Evolutionary conservation across 2,329 filamentous ascomycete species (phyloP).

Genomic region (Colletotrichum eleusines): DNA sequence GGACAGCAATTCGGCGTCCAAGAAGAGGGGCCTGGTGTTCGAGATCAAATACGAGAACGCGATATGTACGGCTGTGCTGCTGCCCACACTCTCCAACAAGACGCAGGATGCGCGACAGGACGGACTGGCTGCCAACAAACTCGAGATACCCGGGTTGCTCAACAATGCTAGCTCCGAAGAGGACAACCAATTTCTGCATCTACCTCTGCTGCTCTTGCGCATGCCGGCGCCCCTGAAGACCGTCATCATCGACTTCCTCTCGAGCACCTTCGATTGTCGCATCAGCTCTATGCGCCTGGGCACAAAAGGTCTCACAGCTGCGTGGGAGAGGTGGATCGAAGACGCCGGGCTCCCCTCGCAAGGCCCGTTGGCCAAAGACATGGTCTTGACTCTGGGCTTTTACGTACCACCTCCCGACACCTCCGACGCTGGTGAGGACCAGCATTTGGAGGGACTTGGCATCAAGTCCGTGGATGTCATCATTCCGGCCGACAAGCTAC

Average conservation of each 20-base stretch:
- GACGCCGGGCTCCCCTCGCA: conserved; percentile 52
- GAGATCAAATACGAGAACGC: conserved; percentile 66
- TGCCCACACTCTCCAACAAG: conserved; percentile 52
- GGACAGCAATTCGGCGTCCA: conserved; percentile 33
- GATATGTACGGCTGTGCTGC: conserved; percentile 62
- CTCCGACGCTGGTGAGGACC: conserved; percentile 30
- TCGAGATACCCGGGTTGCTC: conserved; percentile 23
- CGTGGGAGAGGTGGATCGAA: conserved; percentile 65
- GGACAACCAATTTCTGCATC: conserved; percentile 55
- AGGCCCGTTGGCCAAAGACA: conserved; percentile 57
- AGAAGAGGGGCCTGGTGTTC: conserved; percentile 55
- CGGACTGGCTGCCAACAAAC: not conserved
- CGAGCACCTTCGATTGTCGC: conserved; percentile 67
- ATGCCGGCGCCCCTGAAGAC: conserved; percentile 67
- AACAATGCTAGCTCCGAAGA: conserved; percentile 32
- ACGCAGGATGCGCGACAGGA: not conserved
- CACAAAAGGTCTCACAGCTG: conserved; percentile 61
- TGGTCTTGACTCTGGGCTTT: conserved; percentile 65
- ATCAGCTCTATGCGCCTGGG: conserved; percentile 63
- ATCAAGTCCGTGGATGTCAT: conserved; percentile 64
- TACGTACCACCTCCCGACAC: conserved; percentile 52
- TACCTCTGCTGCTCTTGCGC: conserved; percentile 66
- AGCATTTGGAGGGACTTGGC: conserved; percentile 46
- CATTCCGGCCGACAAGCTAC: conserved; percentile 61
- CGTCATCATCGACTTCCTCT: conserved; percentile 64